Base-by-base conservation (phyloP, 306 rosid genomes). In the Trifolium pratense region DNA sequence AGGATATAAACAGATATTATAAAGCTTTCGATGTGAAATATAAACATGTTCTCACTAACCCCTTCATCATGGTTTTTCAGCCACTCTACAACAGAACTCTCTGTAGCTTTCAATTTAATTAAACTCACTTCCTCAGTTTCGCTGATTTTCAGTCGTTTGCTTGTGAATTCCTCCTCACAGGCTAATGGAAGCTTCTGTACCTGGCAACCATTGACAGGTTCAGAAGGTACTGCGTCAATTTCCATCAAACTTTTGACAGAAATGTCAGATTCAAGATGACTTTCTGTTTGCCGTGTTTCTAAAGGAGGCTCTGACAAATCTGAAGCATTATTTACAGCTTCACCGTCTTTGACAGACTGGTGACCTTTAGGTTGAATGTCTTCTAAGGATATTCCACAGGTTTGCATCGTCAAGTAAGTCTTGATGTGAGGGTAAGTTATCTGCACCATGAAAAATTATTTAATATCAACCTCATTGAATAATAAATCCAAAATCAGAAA, bases 391-490 rank as follows among this genome's bases (percentile, higher is more conserved):
- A 79, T 61, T 76, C 89, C 96, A 69, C 32, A 75, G 18, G 76
- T 83, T 75, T 15, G 87, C 92, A 90, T 80, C 31, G 75, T 26
- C 84, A 90, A 84, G 80, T 64, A 84, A 25, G 75, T 63, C 89
- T 84, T 90, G 87, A 92, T 90, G 66, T 87, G 96, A 64, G 34
- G 61, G 75, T 92, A 92, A 66, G 73, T 88, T 71, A 90, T 60
- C 98, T 92, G 70, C 75, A 86, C 70, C 40, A 56, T 48, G 5
- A 64, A 75, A 78, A 77, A 45, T 68, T 78, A 49, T 48, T 83
- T 74, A 63, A 57, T 72, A 48, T 65, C 75, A 62, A 73, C 66
- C 37, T 42, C 80, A 71, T 56, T 2, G 6, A 77, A 61, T 26
- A 55, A 9, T 42, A 64, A 18, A 71, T 25, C 34, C 29, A 53